phyloP scores from a whole-genome alignment of 2,329 filamentous ascomycete genomes.

The Allantophomopsis cytisporea region DNA sequence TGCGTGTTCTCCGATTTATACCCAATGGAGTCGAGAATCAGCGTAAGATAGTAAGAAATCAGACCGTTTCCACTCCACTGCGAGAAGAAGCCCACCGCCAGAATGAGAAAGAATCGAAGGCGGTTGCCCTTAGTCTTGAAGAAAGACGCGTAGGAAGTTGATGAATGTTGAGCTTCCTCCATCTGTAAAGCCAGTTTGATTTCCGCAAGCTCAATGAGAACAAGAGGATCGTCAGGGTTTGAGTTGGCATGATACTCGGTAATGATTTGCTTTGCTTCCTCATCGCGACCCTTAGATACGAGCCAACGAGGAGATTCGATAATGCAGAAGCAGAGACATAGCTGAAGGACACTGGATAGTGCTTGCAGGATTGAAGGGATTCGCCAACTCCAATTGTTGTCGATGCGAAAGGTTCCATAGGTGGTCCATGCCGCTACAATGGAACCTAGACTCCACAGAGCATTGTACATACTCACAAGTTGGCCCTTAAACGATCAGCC shows the following conservation, averaged over 20 bases:
- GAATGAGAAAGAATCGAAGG: slow-evolving; percentile 8
- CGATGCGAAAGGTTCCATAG: slow-evolving; percentile 6
- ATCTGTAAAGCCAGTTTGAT: slow-evolving; percentile 7
- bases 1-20: slow-evolving; percentile 7
- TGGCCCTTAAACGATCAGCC: too few relatives aligned
- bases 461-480: too few relatives aligned
- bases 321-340: slow-evolving; percentile 5
- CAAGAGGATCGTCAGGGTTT: slow-evolving; percentile 29
- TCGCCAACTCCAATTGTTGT: slow-evolving; percentile 11
- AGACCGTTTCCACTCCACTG: slow-evolving; percentile 12
- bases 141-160: slow-evolving; percentile 7
- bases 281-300: slow-evolving; percentile 34
- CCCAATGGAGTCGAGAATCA: slow-evolving; percentile 11
- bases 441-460: background rate
- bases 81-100: slow-evolving; percentile 7
- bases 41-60: slow-evolving; percentile 10
- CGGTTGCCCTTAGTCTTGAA: slow-evolving; percentile 11
- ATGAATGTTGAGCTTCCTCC: slow-evolving; percentile 22
- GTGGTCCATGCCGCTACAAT: slow-evolving; percentile 28
- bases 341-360: slow-evolving; percentile 6
- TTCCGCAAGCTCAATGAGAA: slow-evolving; percentile 25
- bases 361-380: slow-evolving; percentile 10
- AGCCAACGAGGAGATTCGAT: slow-evolving; percentile 45
- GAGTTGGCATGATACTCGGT: slow-evolving; percentile 41
- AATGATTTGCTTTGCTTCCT: slow-evolving; percentile 36